Percentiles rank a stretch among this genome's conserved stretches.
phyloP scores from a whole-genome alignment of 257 asterid species.

The Solanum chmielewskii region DNA sequence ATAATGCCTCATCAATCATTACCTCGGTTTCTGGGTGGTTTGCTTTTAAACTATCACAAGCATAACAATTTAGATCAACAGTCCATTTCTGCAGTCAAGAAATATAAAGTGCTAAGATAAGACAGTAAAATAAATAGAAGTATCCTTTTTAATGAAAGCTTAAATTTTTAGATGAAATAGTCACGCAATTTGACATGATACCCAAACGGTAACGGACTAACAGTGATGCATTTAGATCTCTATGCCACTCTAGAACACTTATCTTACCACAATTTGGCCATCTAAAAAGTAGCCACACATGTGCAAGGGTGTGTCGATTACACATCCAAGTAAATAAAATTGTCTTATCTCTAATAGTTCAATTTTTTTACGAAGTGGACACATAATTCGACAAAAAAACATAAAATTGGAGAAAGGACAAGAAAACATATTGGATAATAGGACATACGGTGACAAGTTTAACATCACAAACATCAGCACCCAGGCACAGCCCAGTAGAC shows the following conservation, averaged over 20 bases:
- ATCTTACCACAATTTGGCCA: neutral
- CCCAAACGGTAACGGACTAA: neutral
- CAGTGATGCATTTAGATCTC: neutral
- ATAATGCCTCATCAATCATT: neutral
- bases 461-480: slow-evolving; percentile 54
- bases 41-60: slow-evolving; percentile 55
- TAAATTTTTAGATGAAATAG: neutral
- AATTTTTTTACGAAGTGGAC: neutral
- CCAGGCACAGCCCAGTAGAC: slow-evolving; percentile 85
- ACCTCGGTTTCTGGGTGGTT: slow-evolving; percentile 87
- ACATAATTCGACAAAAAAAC: neutral
- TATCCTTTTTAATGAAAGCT: neutral
- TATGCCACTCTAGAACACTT: neutral
- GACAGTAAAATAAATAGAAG: neutral
- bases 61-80: slow-evolving; percentile 51
- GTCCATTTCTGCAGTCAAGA: slow-evolving; percentile 68
- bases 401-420: neutral
- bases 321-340: neutral
- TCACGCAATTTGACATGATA: neutral
- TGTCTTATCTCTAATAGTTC: neutral
- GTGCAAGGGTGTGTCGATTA: neutral
- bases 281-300: neutral
- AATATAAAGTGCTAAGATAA: neutral
- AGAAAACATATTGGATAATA: neutral
- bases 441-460: slow-evolving; percentile 60